phyloP scores from a whole-genome alignment of 2,329 filamentous ascomycete species.

The Paecilomyces formosus region DNA sequence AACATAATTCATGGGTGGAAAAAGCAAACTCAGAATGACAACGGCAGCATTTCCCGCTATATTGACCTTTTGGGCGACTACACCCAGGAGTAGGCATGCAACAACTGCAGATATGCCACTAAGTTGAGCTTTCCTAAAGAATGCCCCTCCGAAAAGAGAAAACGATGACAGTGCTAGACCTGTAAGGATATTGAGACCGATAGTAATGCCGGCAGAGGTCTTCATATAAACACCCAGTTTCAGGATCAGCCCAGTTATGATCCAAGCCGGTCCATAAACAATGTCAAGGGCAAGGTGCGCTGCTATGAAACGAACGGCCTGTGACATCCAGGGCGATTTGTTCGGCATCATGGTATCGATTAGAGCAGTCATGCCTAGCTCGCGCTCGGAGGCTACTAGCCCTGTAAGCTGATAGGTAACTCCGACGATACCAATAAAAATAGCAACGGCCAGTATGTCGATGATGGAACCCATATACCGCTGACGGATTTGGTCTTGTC shows the following conservation, averaged over 20 bases:
- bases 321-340: constrained; percentile 64
- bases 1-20: constrained; percentile 81
- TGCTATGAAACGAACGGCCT: constrained; percentile 68
- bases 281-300: constrained; percentile 74
- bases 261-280: constrained; percentile 76
- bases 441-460: constrained; percentile 68
- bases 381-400: constrained; percentile 75
- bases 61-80: constrained; percentile 70
- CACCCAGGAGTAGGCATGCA: constrained; percentile 64
- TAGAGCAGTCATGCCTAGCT: constrained; percentile 78
- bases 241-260: constrained; percentile 63
- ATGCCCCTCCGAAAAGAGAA: constrained; percentile 70
- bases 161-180: constrained; percentile 73
- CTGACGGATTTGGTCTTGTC: constrained; percentile 56
- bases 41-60: constrained; percentile 55
- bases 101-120: constrained; percentile 76
- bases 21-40: constrained; percentile 64
- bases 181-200: constrained; percentile 67
- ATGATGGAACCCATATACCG: constrained; percentile 67
- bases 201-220: constrained; percentile 57
- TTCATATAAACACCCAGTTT: constrained; percentile 56
- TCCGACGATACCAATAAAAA: constrained; percentile 72
- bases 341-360: constrained; percentile 90
- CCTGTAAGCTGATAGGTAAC: constrained; percentile 83
- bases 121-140: constrained; percentile 82